Evolutionary conservation across 306 rosid species (phyloP), one percentile per base, ranked within the genome.

Genomic region (Parietaria judaica): DNA sequence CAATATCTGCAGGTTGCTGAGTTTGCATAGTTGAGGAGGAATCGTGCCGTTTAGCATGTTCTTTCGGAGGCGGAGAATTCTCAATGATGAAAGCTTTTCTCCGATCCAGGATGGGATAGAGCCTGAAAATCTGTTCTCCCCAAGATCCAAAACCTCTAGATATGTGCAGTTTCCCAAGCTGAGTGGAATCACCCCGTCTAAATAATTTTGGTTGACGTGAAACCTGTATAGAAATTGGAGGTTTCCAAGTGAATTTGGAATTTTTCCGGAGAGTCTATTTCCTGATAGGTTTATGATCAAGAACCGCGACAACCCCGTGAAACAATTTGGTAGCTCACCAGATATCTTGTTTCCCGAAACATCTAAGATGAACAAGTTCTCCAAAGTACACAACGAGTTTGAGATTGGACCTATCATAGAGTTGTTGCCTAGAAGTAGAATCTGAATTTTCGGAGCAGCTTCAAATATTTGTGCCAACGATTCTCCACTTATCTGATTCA

Each of bases 21-120:
- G 71, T 7, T n/a, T 55, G 14, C 58, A 63, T 1, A 74, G 6
- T 12, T 64, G 71, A 3, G 4, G 4, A 8, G 81, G 77, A 13
- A 80, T 59, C 10, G 23, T 50, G 36, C 79, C 81, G 8, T 61
- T 50, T 6, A 77, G 4, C 60, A 10, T 51, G 1, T 72, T 77
- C 3, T 37, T 3, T 48, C 14, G 66, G 1, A 62, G 45, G 43
- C 56, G 46, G 66, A 76, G 35, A 66, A 62, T 36, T 70, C 74
- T 35, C 3, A 35, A 0, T 1, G 23, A 36, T 10, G 1, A 12
- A 12, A 8, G 44, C 64, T 9, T 54, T 50, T 36, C 59, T 56
- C 68, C 72, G 12, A 80, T 15, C 15, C 65, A 70, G 0, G 56
- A 9, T 0, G 75, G 79, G 3, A 77, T 34, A 0, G 54, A 3